Conservation (phyloP, 2,329 filamentous ascomycete genomes). For the Aurifilum marmelostoma region DNA sequence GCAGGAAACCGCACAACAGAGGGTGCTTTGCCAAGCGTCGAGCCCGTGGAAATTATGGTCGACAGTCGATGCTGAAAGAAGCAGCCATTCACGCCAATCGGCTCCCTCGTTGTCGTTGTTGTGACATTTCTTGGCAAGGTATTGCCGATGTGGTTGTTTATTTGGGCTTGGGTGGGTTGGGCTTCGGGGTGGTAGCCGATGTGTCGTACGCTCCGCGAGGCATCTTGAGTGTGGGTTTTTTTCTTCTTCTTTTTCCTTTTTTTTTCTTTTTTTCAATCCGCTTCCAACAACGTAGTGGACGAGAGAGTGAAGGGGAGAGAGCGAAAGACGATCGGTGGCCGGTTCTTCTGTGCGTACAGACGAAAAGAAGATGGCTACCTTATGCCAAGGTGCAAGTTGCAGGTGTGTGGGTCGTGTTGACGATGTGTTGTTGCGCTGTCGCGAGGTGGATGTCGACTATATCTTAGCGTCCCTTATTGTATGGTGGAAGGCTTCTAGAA, state of each 20-base stretch:
- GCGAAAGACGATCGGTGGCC: neutral
- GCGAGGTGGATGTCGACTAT: constrained; percentile 19
- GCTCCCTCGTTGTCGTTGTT: neutral
- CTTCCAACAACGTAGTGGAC: neutral
- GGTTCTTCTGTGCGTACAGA: neutral
- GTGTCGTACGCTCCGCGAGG: constrained; percentile 29
- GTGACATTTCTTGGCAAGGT: neutral
- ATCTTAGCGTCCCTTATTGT: constrained; percentile 23
- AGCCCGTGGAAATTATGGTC: neutral
- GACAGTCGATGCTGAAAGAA: neutral
- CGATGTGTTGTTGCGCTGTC: neutral
- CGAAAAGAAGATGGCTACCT: neutral
- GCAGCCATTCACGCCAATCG: neutral
- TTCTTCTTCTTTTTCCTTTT: neutral
- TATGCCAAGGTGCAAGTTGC: neutral
- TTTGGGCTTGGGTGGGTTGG: constrained; percentile 29
- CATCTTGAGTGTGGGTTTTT: constrained; percentile 13
- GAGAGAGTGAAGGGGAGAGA: neutral
- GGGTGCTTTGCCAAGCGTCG: neutral
- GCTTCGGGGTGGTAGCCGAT: constrained; percentile 28
- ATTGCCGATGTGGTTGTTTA: constrained; percentile 13
- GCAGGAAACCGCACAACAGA: neutral
- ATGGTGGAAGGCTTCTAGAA: constrained; percentile 9
- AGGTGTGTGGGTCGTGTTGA: neutral
- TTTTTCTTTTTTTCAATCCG: too few species aligned